Evolutionary conservation across 768 basidiomycete genomes (phyloP), one percentile per base, ranked within the genome.

Genomic region (Termitomyces sp.): DNA sequence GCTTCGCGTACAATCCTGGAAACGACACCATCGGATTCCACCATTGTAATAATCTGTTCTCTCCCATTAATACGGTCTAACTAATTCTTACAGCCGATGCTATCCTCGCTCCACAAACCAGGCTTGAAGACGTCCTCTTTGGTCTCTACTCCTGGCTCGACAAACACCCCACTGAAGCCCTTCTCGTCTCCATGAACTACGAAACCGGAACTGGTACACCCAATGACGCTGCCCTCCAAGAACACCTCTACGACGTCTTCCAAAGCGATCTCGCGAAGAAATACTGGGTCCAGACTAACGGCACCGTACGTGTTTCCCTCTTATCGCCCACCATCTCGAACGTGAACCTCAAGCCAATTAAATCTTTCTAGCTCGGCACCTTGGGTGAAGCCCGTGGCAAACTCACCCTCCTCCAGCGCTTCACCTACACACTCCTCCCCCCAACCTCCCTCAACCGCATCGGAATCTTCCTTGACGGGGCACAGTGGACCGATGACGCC

Each of bases 351-450:
- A 5, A 7, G 5, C 13, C 11, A 33, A 18, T 25, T 9, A 29
- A 29, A 6, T 29, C 5, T 32, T 7, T 22, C 7, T 29, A 80
- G 77, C 68, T 80, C 11, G 76, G 76, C 7, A 79, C 75, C 3
- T 70, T 83, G 6, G 79, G 79, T 2, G 71, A 78, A 64, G 75
- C 79, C 1, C 76, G 81, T 3, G 78, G 79, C 18, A 82, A 80
- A 60, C 68, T 80, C 6, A 76, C 74, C 13, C 73, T 81, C 27
- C 72, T 83, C 33, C 76, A 80, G 52, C 76, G 81, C 6, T 80
- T 74, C 63, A 64, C 68, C 27, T 79, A 75, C 56, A 45, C 68
- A 27, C 67, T 76, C 20, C 70, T 81, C 13, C 73, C 78, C 2
- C 35, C 69, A 0, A 62, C 69, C 5, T 69, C 69, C 23, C 62